Percentiles rank a stretch among this genome's conserved stretches.
Conservation (phyloP, 1,284 basidiomycete species). For the Irpex rosettiformis region DNA sequence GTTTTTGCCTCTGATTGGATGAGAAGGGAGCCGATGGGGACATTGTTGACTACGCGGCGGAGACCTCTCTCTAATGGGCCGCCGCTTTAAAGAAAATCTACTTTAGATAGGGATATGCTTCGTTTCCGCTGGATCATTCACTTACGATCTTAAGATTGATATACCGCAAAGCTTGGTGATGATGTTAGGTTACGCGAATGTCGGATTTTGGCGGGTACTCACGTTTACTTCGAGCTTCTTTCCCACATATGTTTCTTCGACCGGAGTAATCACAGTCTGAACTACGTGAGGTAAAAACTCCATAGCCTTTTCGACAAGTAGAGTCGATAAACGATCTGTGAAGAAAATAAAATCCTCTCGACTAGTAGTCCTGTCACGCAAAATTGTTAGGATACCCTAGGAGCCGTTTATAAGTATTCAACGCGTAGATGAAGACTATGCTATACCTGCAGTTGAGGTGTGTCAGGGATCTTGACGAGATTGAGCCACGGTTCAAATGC, state of each 20-base stretch:
- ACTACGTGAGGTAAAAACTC: constrained; percentile 72
- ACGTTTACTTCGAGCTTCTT: constrained; percentile 60
- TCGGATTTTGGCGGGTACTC: constrained; percentile 10
- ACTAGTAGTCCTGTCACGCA: constrained; percentile 69
- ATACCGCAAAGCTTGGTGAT: constrained; percentile 69
- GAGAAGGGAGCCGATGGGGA: constrained; percentile 84
- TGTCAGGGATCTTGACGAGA: constrained; percentile 73
- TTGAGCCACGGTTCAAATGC: constrained; percentile 44
- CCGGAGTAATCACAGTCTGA: constrained; percentile 69
- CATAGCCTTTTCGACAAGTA: constrained; percentile 84
- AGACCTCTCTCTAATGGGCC: constrained; percentile 92
- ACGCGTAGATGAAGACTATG: neutral
- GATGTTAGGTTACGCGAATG: constrained; percentile 10
- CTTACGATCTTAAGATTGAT: constrained; percentile 79
- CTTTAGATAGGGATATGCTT: constrained; percentile 2
- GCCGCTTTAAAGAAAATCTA: constrained; percentile 47
- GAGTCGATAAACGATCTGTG: constrained; percentile 79
- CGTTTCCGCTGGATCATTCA: constrained; percentile 18
- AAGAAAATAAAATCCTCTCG: constrained; percentile 91
- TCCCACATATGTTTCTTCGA: constrained; percentile 56
- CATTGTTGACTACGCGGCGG: constrained; percentile 82
- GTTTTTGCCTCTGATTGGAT: constrained; percentile 86
- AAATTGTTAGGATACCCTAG: constrained; percentile 85
- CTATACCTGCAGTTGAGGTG: constrained; percentile 73
- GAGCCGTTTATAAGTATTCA: neutral